Conservation (phyloP, 1,284 basidiomycete genomes). For the Chondrostereum purpureum region DNA sequence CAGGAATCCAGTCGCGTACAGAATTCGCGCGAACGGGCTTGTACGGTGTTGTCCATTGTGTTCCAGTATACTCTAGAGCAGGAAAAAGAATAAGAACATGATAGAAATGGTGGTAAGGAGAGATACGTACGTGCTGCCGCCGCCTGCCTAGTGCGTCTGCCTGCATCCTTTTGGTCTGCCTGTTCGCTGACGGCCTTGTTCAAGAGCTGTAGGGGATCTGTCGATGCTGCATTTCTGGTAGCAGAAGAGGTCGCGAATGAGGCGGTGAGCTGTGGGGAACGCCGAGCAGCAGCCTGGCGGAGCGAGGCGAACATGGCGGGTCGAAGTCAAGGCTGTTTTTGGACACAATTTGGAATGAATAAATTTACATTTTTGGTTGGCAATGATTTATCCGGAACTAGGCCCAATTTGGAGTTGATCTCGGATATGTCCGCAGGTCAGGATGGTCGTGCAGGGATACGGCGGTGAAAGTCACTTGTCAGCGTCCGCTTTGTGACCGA, state of each 20-base stretch:
- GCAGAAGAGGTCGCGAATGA: not conserved
- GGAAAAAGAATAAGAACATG: not conserved
- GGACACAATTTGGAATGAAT: no score
- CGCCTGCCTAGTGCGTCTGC: not conserved
- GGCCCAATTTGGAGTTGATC: not conserved
- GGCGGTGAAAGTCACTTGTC: no score
- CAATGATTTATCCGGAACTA: no score
- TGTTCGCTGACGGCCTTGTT: not conserved
- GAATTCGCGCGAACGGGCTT: constrained; percentile 4
- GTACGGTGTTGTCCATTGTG: not conserved
- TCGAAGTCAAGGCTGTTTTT: no score
- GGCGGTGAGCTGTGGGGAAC: not conserved
- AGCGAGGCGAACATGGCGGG: not conserved
- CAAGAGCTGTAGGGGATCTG: no score
- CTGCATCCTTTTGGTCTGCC: no score
- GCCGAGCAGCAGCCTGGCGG: no score
- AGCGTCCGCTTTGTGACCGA: no score
- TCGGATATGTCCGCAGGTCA: not conserved
- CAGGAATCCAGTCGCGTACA: constrained; percentile 22
- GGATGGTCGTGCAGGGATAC: not conserved
- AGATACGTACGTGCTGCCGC: not conserved
- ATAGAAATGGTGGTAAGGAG: not conserved
- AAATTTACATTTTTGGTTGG: no score
- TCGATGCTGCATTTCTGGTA: not conserved
- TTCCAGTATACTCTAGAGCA: not conserved